Evolutionary conservation across 2,329 filamentous ascomycete species (phyloP), one percentile per base, ranked within the genome.

Genomic region (Bipolaris oryzae): DNA sequence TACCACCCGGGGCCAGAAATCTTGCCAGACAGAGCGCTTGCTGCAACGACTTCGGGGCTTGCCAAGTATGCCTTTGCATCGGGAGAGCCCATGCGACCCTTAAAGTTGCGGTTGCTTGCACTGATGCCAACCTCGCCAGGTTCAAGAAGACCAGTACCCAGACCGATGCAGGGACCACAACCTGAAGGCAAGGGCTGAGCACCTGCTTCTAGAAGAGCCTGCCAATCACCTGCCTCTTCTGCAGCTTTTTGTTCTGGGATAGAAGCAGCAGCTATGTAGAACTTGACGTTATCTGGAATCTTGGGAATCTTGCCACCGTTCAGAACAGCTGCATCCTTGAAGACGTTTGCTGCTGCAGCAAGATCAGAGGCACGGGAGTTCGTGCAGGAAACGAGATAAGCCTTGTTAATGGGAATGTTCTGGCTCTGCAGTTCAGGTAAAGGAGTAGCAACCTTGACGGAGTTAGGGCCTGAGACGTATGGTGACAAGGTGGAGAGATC

Each of bases 261-360:
- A 0, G 93, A 97, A 0, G 94, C 94, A 0, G 94, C 92, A 0
- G 93, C 90, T 60, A 98, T 90, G 77, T 97, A 97, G 71, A 97
- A 88, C 53, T 92, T 84, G 38, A 97, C 92, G 25, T 89, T 86
- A 0, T 85, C 80, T 0, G 90, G 87, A 55, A 96, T 83, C 77
- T 89, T 91, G 18, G 91, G 84, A 5, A 85, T 77, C 53, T 83
- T 80, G 13, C 87, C 89, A 21, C 80, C 81, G 53, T 86, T 84
- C 44, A 80, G 63, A 13, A 74, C 80, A 0, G 89, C 85, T 1
- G 90, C 91, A 37, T 94, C 89, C 53, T 85, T 87, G 82, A 98
- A 96, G 2, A 98, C 93, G 43, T 84, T 85, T 1, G 92, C 93
- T 1, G 94, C 94, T 0, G 89, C 87, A 0, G 87, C 87, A 13